Percentiles rank a stretch among this genome's conserved stretches.
These are phyloP conservation scores for Metarhizium anisopliae DNA, from an alignment of 2,329 filamentous ascomycete genomes.

Conservation along the genomic window DNA sequence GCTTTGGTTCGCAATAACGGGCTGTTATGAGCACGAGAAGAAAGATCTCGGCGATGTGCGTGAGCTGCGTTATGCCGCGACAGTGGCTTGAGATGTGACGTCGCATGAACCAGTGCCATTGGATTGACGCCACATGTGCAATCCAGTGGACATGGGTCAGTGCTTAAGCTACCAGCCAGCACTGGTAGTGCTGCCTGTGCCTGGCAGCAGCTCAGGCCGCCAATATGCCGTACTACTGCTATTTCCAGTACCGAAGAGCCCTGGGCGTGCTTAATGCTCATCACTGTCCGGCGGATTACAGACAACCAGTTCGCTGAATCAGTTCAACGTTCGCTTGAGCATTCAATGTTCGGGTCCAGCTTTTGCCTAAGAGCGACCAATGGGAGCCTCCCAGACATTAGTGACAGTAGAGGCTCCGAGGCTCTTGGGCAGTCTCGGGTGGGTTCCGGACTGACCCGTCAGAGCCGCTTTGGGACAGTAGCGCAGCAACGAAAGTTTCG, in stretches of 20 bases:
- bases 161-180: no score
- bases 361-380: not conserved
- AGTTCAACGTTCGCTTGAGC: not conserved
- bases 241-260: no score
- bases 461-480: not conserved
- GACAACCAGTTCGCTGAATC: not conserved
- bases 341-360: not conserved
- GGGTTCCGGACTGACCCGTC: conserved; percentile 7
- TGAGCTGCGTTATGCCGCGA: no score
- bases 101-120: not conserved
- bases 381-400: not conserved
- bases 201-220: no score
- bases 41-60: not conserved
- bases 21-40: not conserved
- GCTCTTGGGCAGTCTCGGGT: not conserved
- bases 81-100: not conserved
- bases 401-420: not conserved
- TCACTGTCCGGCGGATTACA: not conserved
- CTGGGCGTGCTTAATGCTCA: not conserved
- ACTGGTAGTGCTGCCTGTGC: no score
- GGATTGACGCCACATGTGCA: no score
- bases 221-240: no score
- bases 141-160: no score
- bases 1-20: not conserved
- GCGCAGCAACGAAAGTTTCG: conserved; percentile 10